Evolutionary conservation across 352 stramenopile species (phyloP).

Genomic region (Globisporangium canariense): DNA sequence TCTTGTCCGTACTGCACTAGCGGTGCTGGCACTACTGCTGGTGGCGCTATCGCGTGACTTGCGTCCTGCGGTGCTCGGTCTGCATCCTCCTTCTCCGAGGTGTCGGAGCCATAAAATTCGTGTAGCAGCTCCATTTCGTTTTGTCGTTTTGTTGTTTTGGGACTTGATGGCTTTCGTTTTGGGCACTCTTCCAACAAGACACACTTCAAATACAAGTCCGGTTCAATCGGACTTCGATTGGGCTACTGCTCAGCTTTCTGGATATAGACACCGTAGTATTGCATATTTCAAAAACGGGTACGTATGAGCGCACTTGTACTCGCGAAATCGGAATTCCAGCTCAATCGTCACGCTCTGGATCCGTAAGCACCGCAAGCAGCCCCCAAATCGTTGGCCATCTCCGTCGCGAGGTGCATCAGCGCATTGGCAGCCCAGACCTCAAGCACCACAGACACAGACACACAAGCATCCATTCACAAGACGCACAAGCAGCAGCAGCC

Average conservation of each 20-base stretch:
- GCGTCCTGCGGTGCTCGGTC: not conserved
- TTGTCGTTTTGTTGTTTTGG: not conserved
- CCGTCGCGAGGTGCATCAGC: not conserved
- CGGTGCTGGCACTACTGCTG: not conserved
- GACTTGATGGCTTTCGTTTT: not conserved
- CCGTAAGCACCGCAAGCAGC: too few species aligned
- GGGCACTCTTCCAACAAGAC: not conserved
- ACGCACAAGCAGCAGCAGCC: not conserved
- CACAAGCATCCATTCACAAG: not conserved
- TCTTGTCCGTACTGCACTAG: not conserved
- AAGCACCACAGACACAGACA: too few species aligned
- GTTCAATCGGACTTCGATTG: not conserved
- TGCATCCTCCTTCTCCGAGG: slow-evolving; percentile 7
- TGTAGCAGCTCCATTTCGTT: slow-evolving; percentile 15
- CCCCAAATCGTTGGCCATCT: not conserved
- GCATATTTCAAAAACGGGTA: too few species aligned
- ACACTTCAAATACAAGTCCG: not conserved
- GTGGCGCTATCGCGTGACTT: not conserved
- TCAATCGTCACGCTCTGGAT: not conserved
- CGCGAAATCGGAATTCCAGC: not conserved
- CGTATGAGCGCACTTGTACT: too few species aligned
- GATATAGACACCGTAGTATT: too few species aligned
- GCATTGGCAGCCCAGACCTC: too few species aligned
- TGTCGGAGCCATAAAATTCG: slow-evolving; percentile 10
- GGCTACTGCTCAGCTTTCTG: not conserved